Base-by-base conservation (phyloP, 306 rosid genomes). In the Vigna reflexopilosa region DNA sequence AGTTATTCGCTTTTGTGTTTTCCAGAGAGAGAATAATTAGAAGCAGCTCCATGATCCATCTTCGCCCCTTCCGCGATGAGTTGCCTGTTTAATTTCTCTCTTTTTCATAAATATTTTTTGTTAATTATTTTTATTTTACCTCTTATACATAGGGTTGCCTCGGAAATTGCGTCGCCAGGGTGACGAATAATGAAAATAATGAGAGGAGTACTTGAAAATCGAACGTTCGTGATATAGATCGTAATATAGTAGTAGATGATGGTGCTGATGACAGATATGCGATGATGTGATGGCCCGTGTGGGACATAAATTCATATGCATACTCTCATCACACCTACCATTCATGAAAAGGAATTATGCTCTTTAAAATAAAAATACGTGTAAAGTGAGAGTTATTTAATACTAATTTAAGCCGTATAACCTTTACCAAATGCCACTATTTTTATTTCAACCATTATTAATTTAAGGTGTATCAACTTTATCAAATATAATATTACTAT, bases 21-120 rank as follows among this genome's bases (percentile, higher is more conserved):
- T 55, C 40, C 45, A 71, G 84, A 84, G 76, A 86, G 83, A 70
- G 5, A 45, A 30, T 10, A 16, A 62, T 68, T 62, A 20, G 45
- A 36, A 64, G 71, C 70, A 70, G 86, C 86, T 70, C 62, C 90
- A 19, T 38, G 50, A 59, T 73, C 93, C 94, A 89, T 91, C 93
- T 89, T 89, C 93, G 75, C 54, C 38, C 76, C 70, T 61, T 38
- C 68, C 26, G 51, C 67, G 82, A 75, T 70, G 83, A 79, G 48
- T 13, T 70, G 16, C 67, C 45, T 12, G 57, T 74, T 70, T 34
- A 66, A 36, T 51, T 55, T 48, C 64, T 38, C 6, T 17, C 11
- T 34, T 7, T 78, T 26, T 9, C 0, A 0, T 30, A 59, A 28
- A 13, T 28, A 5, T 28, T 28, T 16, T 30, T 28, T 9, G 5